Conservation (phyloP, 1,139 yeast genomes). For the Geotrichum aggregatum region DNA sequence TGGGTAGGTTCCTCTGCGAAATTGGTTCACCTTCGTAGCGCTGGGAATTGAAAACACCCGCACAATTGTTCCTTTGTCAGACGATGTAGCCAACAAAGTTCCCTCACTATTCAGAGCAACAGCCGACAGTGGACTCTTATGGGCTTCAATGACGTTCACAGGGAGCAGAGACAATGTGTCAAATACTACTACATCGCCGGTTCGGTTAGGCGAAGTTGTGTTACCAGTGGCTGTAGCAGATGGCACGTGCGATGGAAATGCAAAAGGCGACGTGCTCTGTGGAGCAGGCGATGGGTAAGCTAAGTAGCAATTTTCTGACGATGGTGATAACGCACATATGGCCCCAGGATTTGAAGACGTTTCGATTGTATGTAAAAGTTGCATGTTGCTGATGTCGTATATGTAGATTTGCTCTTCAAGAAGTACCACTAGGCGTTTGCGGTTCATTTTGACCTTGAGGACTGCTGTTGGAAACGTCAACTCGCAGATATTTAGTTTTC, state of each 20-base stretch:
- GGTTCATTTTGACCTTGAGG: constrained; percentile 70
- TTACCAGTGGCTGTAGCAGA: constrained; percentile 23
- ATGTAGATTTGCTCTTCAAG: constrained; percentile 82
- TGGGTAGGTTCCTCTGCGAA: constrained; percentile 91
- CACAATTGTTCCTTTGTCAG: constrained; percentile 91
- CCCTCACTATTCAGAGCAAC: constrained; percentile 79
- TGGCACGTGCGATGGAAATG: constrained; percentile 24
- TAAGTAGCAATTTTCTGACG: constrained; percentile 57
- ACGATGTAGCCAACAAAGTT: constrained; percentile 80
- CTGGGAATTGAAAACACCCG: constrained; percentile 81
- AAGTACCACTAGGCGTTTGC: constrained; percentile 67
- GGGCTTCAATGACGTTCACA: constrained; percentile 86
- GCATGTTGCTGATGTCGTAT: constrained; percentile 86
- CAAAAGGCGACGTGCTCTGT: constrained; percentile 39
- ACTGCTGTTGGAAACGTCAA: constrained; percentile 84
- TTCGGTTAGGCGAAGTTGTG: constrained; percentile 36
- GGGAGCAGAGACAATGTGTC: constrained; percentile 78
- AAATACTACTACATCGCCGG: constrained; percentile 87
- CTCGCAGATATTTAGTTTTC: constrained; percentile 70
- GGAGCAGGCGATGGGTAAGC: constrained; percentile 82
- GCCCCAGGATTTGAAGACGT: constrained; percentile 61
- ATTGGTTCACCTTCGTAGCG: constrained; percentile 80
- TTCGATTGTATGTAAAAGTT: constrained; percentile 80
- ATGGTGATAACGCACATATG: constrained; percentile 63
- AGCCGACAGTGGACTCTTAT: constrained; percentile 78